phyloP scores from a whole-genome alignment of 2,329 filamentous ascomycete genomes.

The Rasamsonia emersonii region DNA sequence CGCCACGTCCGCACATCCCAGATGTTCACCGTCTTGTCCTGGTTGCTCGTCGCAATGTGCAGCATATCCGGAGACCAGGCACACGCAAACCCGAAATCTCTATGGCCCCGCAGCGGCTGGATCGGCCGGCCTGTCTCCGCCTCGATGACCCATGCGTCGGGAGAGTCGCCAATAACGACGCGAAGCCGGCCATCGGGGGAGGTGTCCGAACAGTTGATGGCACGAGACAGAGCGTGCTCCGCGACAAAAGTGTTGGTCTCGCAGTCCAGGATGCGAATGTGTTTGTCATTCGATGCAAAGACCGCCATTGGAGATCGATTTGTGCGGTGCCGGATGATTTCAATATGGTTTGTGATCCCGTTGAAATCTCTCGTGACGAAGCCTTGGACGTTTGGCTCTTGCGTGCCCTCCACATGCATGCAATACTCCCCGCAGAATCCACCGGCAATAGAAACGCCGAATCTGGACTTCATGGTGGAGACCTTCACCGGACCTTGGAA shows the following conservation, averaged over 20 bases:
- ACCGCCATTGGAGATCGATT: conserved; percentile 42
- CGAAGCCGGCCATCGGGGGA: conserved; percentile 36
- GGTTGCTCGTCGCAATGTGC: conserved; percentile 39
- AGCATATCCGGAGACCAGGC: conserved; percentile 40
- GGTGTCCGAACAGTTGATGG: conserved; percentile 38
- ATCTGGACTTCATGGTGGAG: conserved; percentile 44
- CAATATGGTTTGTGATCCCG: conserved; percentile 52
- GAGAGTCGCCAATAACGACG: conserved; percentile 37
- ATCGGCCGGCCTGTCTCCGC: conserved; percentile 34
- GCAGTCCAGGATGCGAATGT: conserved; percentile 47
- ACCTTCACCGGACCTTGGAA: conserved; percentile 36
- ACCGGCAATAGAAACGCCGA: conserved; percentile 45
- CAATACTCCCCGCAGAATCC: conserved; percentile 52
- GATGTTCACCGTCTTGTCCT: conserved; percentile 39
- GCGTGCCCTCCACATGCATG: conserved; percentile 32
- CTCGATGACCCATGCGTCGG: conserved; percentile 34
- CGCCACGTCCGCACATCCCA: conserved; percentile 38
- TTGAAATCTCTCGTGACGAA: conserved; percentile 42
- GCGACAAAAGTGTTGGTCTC: conserved; percentile 34
- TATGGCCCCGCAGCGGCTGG: conserved; percentile 30
- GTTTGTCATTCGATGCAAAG: conserved; percentile 51
- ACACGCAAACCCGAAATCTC: conserved; percentile 38
- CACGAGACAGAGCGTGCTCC: conserved; percentile 28
- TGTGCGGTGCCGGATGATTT: conserved; percentile 42
- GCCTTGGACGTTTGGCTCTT: conserved; percentile 31